A percentile compares a stretch with the other conserved stretches of the same genome.
Conservation (phyloP, 2,329 filamentous ascomycete species). For the Ophiosphaerella herpotricha region DNA sequence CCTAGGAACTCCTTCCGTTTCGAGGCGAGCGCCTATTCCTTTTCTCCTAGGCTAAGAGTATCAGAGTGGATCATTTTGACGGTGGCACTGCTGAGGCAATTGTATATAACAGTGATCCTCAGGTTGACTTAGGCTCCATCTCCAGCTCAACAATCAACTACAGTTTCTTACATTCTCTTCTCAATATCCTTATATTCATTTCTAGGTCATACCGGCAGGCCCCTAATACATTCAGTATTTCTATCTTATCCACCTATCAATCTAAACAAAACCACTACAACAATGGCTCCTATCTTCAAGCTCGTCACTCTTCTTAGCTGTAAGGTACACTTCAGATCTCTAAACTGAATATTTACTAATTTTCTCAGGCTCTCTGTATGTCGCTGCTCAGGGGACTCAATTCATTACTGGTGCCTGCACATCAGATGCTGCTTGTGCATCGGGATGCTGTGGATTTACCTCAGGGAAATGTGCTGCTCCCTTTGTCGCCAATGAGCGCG, state of each 20-base stretch:
- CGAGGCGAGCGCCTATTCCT: slow-evolving; percentile 21
- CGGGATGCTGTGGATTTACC: slow-evolving; percentile 33
- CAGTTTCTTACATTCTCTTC: slow-evolving; percentile 3
- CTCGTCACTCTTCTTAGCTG: slow-evolving; percentile 29
- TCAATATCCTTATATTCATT: slow-evolving; percentile 1
- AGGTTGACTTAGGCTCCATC: slow-evolving; percentile 6
- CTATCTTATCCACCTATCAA: background rate
- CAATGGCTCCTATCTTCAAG: slow-evolving; percentile 37
- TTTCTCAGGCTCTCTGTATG: slow-evolving; percentile 28
- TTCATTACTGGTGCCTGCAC: slow-evolving; percentile 37
- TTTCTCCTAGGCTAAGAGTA: slow-evolving; percentile 16
- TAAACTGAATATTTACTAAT: background rate
- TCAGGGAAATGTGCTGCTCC: slow-evolving; percentile 40
- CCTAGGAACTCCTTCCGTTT: slow-evolving; percentile 22
- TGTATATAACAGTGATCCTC: slow-evolving; percentile 20
- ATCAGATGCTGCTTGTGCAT: slow-evolving; percentile 33
- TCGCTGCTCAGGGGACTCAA: slow-evolving; percentile 32
- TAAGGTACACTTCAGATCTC: slow-evolving; percentile 7
- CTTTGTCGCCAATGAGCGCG: slow-evolving; percentile 40
- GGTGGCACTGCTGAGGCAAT: background rate
- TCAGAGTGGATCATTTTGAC: slow-evolving; percentile 20
- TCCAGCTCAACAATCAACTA: slow-evolving; percentile 2
- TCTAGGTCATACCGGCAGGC: background rate
- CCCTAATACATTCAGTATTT: background rate
- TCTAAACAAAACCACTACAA: background rate